Conservation (phyloP, 2,329 filamentous ascomycete genomes). For the Trichoderma atrobrunneum region DNA sequence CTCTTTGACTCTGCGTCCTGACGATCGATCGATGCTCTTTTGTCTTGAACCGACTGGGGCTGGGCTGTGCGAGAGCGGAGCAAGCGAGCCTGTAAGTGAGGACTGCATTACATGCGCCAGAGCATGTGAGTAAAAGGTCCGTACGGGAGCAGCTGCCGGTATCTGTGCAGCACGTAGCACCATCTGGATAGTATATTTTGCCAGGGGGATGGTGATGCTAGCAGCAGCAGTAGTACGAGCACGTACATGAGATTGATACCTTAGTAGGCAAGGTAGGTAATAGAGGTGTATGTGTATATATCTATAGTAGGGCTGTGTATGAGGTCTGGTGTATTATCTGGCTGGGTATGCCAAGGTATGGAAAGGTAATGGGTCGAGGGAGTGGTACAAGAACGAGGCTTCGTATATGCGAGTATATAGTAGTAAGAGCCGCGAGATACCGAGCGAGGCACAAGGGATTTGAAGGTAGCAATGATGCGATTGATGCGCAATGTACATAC, state of each 20-base stretch:
- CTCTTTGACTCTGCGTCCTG: background rate
- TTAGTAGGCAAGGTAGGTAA: background rate
- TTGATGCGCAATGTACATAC: background rate
- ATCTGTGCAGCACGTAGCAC: background rate
- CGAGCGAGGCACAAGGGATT: background rate
- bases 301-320: background rate
- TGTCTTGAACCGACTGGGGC: conserved; percentile 3
- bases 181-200: background rate
- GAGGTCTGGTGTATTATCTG: background rate
- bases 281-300: background rate
- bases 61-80: conserved; percentile 16
- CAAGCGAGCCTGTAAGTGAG: conserved; percentile 7
- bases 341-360: too few relatives aligned
- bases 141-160: background rate
- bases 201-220: background rate
- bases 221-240: background rate
- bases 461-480: background rate
- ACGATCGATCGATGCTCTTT: conserved; percentile 9
- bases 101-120: conserved; percentile 12
- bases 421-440: background rate
- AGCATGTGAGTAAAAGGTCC: conserved; percentile 2
- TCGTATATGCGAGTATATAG: background rate
- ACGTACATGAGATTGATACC: background rate
- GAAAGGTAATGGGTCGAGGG: background rate
- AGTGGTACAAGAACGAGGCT: background rate